Percentiles rank a stretch among this genome's conserved stretches.
Conservation (phyloP, 139 green algal genomes). For the Chlamydomonas eustigma region DNA sequence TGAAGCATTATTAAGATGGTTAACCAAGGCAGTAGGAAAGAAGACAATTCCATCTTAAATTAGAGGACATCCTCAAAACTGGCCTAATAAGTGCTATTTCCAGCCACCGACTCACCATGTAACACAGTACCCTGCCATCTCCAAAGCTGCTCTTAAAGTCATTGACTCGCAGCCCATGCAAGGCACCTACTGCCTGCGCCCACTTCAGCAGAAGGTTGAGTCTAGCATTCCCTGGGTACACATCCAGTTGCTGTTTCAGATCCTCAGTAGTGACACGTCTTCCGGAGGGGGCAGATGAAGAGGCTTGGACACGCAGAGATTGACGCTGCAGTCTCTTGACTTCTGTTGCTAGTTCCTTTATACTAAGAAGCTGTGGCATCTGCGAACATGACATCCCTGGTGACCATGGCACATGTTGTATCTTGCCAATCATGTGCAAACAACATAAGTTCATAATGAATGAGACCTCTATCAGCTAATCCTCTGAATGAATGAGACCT, state of each 20-base stretch:
- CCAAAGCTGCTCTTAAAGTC: constrained; percentile 65
- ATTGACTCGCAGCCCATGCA: constrained; percentile 43
- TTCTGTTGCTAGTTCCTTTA: constrained; percentile 17
- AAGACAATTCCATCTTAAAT: no score
- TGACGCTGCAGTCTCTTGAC: constrained; percentile 20
- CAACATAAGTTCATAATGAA: no score
- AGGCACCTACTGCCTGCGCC: constrained; percentile 59
- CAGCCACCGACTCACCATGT: constrained; percentile 50
- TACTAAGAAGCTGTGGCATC: constrained; percentile 24
- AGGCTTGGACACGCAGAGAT: not conserved
- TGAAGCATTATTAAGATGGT: no score
- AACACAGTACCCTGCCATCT: constrained; percentile 71
- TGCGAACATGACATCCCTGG: no score
- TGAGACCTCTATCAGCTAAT: no score
- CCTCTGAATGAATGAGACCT: no score
- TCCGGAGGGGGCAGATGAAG: not conserved
- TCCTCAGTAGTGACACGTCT: not conserved
- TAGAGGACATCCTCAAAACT: no score
- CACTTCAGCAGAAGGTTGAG: constrained; percentile 60
- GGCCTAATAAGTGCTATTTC: not conserved
- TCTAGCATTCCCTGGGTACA: constrained; percentile 11
- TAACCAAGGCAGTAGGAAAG: no score
- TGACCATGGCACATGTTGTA: no score
- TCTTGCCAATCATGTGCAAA: no score
- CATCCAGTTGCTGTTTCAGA: constrained; percentile 11